Evolutionary conservation across 2,329 filamentous ascomycete genomes (phyloP), one percentile per base, ranked within the genome.

Genomic region (Raffaelea arxii): DNA sequence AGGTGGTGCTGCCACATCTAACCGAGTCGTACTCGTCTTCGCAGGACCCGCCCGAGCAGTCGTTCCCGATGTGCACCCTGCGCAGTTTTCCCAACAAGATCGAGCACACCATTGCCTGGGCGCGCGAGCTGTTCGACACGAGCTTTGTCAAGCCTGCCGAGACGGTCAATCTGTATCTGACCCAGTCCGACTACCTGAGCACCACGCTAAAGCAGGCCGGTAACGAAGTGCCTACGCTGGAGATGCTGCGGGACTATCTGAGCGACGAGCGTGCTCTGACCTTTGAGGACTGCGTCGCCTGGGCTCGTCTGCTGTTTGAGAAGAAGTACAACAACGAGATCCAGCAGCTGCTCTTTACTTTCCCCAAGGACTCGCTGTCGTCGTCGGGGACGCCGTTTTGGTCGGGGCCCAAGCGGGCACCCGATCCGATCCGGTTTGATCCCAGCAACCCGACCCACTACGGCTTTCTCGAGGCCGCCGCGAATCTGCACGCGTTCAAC

Each of bases 21-120:
- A 97, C 92, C 1, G 94, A 98, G 66, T 97, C 92, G 1, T 98
- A 98, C 70, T 96, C 92, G 1, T 75, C 72, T 4, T 97, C 92
- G 19, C 91, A 96, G 63, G 94, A 98, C 63, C 92, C 92, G 1
- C 92, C 92, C 0, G 94, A 98, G 74, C 89, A 96, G 70, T 94
- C 92, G 1, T 97, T 98, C 75, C 92, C 92, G 1, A 97, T 97
- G 90, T 98, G 92, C 65, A 97, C 92, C 5, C 76, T 98, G 51
- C 81, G 87, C 60, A 96, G 90, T 66, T 98, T 98, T 74, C 92
- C 92, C 49, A 98, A 98, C 74, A 84, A 84, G 59, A 98, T 98
- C 58, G 90, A 98, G 68, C 92, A 98, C 66, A 97, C 92, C 1
- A 98, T 98, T 63, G 92, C 92, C 3, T 98, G 92, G 92, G 84